phyloP scores from a whole-genome alignment of 2,329 filamentous ascomycete genomes.

The Didymella exigua region DNA sequence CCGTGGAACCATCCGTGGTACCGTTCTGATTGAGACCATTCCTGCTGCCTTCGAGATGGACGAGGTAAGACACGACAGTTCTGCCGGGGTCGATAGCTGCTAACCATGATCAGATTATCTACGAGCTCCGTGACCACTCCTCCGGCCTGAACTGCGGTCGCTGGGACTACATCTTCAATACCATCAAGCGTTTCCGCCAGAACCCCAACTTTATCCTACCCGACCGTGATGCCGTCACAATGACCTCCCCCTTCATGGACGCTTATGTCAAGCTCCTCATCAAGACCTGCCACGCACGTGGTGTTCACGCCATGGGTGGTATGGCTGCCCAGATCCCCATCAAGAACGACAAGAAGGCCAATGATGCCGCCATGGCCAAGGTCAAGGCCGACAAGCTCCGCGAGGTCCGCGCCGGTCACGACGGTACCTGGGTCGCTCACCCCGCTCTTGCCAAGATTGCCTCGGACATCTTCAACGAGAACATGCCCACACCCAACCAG shows the following conservation, averaged over 20 bases:
- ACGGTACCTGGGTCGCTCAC: constrained; percentile 97
- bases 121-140: constrained; percentile 95
- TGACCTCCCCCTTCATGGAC: constrained; percentile 99
- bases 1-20: constrained; percentile 90
- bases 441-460: constrained; percentile 89
- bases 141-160: constrained; percentile 96
- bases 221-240: constrained; percentile 88
- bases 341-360: constrained; percentile 89
- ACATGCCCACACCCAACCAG: constrained; percentile 99
- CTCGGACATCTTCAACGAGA: constrained; percentile 90
- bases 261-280: constrained; percentile 96
- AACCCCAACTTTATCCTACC: constrained; percentile 92
- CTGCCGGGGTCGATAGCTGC: neutral
- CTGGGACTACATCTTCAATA: constrained; percentile 99
- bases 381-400: constrained; percentile 95
- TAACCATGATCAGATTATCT: constrained; percentile 73
- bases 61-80: constrained; percentile 58
- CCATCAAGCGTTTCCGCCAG: constrained; percentile 99
- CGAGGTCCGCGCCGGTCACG: constrained; percentile 92
- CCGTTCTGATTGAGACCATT: constrained; percentile 97
- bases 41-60: constrained; percentile 99
- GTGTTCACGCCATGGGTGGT: constrained; percentile 98
- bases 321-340: constrained; percentile 99
- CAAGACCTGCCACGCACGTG: constrained; percentile 95
- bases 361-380: constrained; percentile 91